Base-by-base conservation (phyloP, 148 eudicot species). In the Chenopodium berlandieri region DNA sequence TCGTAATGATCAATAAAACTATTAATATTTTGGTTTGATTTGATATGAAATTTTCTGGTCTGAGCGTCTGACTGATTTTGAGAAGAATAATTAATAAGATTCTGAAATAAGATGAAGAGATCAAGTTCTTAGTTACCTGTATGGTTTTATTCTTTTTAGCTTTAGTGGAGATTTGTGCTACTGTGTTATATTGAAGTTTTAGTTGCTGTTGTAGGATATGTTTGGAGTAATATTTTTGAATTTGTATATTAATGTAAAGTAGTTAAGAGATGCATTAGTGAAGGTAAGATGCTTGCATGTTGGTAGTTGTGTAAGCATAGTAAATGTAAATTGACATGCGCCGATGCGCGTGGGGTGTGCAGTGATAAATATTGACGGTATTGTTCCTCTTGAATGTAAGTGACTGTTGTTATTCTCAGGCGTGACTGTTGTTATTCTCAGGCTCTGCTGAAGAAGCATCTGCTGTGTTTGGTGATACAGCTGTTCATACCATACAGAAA, bases 361-460 rank as follows among this genome's bases (percentile, higher is more conserved):
- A 54, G 60, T 65, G 0, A 70, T 64, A n/a, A 48, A 69, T 66
- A 37, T 47, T 66, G 46, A 17, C 30, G n/a, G 32, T 22, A n/a
- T 16, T 77, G 9, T 20, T 22, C 9, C 31, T 73, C 62, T 76
- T 75, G 30, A 34, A 25, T 83, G 52, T 19, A 10, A 80, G 54
- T 75, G 74, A 77, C 54, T 83, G 48, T 62, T 81, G 52, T 22
- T 65, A 68, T 66, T 88, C 81, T 75, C 89, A 97, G 99, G 98
- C 64, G 54, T 75, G 74, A 77, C 54, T 83, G 48, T 62, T 81
- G 52, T 22, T 65, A 68, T 66, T 88, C 81, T 75, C 89, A 97
- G 99, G 98, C 64, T 92, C 90, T 81, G 99, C 99, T 63, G 95
- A 91, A 82, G 98, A 94, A 79, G 91, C 97, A 83, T 83, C 90